Evolutionary conservation across 176 grass and related monocot species (phyloP).

Genomic region (Triticum urartu): DNA sequence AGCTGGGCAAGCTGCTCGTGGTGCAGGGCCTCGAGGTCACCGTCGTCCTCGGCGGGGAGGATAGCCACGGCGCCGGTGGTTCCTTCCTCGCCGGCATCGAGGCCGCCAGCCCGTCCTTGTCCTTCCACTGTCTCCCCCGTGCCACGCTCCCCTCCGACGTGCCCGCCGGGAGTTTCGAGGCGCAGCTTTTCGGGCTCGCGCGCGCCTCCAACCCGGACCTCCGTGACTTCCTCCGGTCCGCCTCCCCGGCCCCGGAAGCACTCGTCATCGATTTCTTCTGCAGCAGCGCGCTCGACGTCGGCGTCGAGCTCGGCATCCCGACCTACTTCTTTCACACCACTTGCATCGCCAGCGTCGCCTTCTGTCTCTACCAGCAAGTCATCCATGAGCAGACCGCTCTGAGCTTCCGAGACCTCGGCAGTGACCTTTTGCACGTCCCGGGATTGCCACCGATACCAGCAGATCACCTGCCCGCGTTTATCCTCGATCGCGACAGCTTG

Average conservation of each 20-base stretch:
- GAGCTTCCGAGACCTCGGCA: neutral
- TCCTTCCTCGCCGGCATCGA: constrained; percentile 11
- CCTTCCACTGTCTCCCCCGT: constrained; percentile 37
- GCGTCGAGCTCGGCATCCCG: constrained; percentile 21
- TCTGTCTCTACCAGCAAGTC: neutral
- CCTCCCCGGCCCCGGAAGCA: constrained; percentile 6
- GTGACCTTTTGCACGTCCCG: neutral
- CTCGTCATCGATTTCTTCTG: constrained; percentile 59
- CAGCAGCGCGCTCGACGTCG: constrained; percentile 30
- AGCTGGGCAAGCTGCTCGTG: constrained; percentile 41
- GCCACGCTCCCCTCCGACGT: neutral
- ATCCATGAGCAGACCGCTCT: neutral
- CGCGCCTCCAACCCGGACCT: constrained; percentile 22
- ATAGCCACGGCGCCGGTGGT: neutral
- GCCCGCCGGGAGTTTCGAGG: neutral
- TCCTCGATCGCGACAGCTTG: constrained; percentile 34
- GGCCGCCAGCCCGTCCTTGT: constrained; percentile 27
- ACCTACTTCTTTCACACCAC: constrained; percentile 28
- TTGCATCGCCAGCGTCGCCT: constrained; percentile 16
- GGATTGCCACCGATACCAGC: constrained; percentile 26
- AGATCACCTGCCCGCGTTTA: constrained; percentile 12
- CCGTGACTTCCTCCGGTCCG: constrained; percentile 4
- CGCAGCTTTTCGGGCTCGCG: neutral
- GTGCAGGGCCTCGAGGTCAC: constrained; percentile 34
- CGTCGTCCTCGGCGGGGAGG: constrained; percentile 28